Percentiles rank a stretch among this genome's conserved stretches.
phyloP scores from a whole-genome alignment of 1,284 basidiomycete species.

The Laetiporus sulphureus region DNA sequence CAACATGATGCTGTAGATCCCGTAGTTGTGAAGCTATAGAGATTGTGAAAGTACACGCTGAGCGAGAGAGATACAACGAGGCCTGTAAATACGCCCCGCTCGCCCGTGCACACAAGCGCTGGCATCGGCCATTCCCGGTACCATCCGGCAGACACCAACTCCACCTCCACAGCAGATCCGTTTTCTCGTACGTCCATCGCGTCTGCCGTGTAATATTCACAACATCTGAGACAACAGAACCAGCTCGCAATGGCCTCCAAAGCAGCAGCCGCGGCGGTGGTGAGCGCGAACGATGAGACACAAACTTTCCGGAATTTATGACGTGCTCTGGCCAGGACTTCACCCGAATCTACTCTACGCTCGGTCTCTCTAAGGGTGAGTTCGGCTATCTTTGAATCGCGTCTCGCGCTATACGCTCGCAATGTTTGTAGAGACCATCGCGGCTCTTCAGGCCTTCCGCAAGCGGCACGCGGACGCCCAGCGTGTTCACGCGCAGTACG shows the following conservation, averaged over 20 bases:
- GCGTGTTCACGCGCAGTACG: conserved; percentile 65
- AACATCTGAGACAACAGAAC: too few species aligned
- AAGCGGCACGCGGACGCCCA: conserved; percentile 91
- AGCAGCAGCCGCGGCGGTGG: conserved; percentile 73
- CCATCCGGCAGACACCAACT: conserved; percentile 13
- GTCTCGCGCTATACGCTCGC: too few species aligned
- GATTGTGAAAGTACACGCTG: too few species aligned
- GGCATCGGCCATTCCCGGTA: conserved; percentile 23
- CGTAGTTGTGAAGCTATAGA: too few species aligned
- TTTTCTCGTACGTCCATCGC: conserved; percentile 15
- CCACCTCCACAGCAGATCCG: conserved; percentile 15
- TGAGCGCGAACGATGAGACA: conserved; percentile 29
- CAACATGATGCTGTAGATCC: too few species aligned
- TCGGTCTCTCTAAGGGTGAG: conserved; percentile 89
- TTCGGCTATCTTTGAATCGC: too few species aligned
- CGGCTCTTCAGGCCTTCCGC: conserved; percentile 91
- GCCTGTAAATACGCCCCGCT: too few species aligned
- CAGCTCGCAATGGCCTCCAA: conserved; percentile 66
- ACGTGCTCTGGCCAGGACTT: conserved; percentile 88
- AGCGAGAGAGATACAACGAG: too few species aligned
- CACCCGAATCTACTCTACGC: conserved; percentile 83
- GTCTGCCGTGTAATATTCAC: too few species aligned
- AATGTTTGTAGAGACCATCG: conserved; percentile 86
- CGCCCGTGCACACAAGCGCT: too few species aligned
- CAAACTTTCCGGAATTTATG: conserved; percentile 8